These are phyloP conservation scores for Plasmodium chabaudi DNA, from an alignment of 169 alveolate genomes.

Conservation along the genomic window DNA sequence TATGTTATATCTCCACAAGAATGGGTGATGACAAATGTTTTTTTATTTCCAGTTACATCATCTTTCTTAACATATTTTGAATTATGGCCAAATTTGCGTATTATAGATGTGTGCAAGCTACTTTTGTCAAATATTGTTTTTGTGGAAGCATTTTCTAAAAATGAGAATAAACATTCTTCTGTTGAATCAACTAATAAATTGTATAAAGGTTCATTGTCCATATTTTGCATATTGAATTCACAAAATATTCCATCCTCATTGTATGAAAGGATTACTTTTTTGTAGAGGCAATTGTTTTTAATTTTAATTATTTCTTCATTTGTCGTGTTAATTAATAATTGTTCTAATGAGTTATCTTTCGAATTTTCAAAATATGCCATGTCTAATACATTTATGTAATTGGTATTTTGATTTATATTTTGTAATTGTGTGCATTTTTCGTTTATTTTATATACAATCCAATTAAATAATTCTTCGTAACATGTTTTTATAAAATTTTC, in stretches of 20 bases:
- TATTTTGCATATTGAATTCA: not conserved
- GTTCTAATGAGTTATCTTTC: slow-evolving; percentile 14
- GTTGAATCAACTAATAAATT: slow-evolving; percentile 1
- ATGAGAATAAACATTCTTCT: slow-evolving; percentile 36
- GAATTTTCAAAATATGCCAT: slow-evolving; percentile 32
- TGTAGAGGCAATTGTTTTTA: slow-evolving; percentile 12
- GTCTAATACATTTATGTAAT: slow-evolving; percentile 35
- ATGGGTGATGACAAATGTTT: slow-evolving; percentile 29
- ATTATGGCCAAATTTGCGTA: not conserved
- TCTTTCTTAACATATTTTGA: slow-evolving; percentile 15
- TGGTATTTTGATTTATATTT: not conserved
- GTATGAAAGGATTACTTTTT: not conserved
- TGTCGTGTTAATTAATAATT: slow-evolving; percentile 36
- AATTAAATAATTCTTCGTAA: slow-evolving; percentile 50
- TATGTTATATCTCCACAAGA: slow-evolving; percentile 18
- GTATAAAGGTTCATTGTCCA: slow-evolving; percentile 30
- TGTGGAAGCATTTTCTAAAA: slow-evolving; percentile 22
- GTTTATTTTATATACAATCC: slow-evolving; percentile 32
- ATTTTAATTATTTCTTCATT: slow-evolving; percentile 34
- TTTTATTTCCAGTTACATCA: not conserved
- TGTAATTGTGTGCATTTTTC: not conserved
- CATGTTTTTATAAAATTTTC: slow-evolving; percentile 37
- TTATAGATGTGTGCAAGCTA: slow-evolving; percentile 1
- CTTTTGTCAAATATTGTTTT: slow-evolving; percentile 17
- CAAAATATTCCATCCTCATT: slow-evolving; percentile 29